Evolutionary conservation across 169 alveolate species (phyloP), one percentile per base, ranked within the genome.

Genomic region (Babesia gibsoni): DNA sequence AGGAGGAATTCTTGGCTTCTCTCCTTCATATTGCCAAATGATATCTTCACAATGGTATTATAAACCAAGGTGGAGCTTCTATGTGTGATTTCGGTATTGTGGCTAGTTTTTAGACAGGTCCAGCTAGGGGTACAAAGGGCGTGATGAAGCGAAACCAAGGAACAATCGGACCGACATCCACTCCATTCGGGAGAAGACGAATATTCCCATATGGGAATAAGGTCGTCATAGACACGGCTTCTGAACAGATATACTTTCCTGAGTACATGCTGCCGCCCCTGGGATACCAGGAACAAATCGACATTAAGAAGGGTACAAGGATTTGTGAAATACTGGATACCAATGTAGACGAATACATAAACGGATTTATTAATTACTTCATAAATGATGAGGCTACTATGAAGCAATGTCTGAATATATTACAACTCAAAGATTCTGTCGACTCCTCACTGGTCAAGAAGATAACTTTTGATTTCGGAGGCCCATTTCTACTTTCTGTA

Each of bases 261-360:
- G 59, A 23, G 36, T 23, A 4, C 18, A 1, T 10, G 14, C 41
- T 50, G 9, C 59, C 59, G 16, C 83, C 83, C n/a, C 33, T 72
- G 8, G 83, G 83, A 12, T 30, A 59, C 54, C 7, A 23, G 41
- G 83, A 72, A 35, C 46, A 39, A 23, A 46, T 25, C n/a, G 45
- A 35, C 12, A n/a, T 30, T 14, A 22, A 59, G 18, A 72, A 32
- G 33, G 29, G 59, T 20, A 25, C 7, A 7, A 30, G 41, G 5
- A 39, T 72, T 36, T 49, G 52, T 33, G 52, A 72, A 16, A 72
- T 72, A 46, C 75, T 72, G 36, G 58, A 49, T 25, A 41, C 69
- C 9, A 61, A 72, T 8, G 23, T 72, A 7, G 20, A 30, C 4
- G 18, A 45, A 4, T 72, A 72, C 37, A 39, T 59, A 32, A 37